A percentile compares a stretch with the other conserved stretches of the same genome.
Evolutionary conservation across 345 rosid genomes (phyloP).

Genomic region (Linum usitatissimum): DNA sequence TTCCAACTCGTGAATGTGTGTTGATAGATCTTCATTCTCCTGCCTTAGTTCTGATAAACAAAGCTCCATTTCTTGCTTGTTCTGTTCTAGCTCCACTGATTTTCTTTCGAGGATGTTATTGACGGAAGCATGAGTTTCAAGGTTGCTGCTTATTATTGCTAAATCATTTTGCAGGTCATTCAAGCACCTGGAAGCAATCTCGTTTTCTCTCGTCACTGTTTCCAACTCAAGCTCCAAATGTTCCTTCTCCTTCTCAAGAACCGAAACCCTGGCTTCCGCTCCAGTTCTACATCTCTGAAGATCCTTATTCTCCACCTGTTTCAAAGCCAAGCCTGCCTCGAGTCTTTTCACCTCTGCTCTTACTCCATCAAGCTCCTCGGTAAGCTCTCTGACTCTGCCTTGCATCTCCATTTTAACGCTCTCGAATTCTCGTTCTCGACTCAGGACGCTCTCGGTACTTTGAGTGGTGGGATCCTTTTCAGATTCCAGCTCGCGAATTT

Average conservation of each 20-base stretch:
- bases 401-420: conserved; percentile 24
- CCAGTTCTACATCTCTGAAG: conserved; percentile 17
- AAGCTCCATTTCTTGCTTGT: conserved; percentile 21
- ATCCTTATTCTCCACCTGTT: conserved; percentile 29
- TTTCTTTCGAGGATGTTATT: conserved; percentile 29
- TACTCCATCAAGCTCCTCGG: conserved; percentile 16
- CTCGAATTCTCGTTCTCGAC: conserved; percentile 27
- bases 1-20: conserved; percentile 23
- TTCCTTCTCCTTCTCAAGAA: conserved; percentile 26
- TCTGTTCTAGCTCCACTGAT: conserved; percentile 27
- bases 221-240: conserved; percentile 30
- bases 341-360: conserved; percentile 23
- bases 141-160: conserved; percentile 19
- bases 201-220: conserved; percentile 22
- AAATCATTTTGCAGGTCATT: conserved; percentile 33
- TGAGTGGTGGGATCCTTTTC: background rate
- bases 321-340: conserved; percentile 23
- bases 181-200: conserved; percentile 30
- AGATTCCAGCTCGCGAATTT: conserved; percentile 27
- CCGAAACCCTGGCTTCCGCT: conserved; percentile 24
- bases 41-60: conserved; percentile 20
- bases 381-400: conserved; percentile 22
- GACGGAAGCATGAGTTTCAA: conserved; percentile 33
- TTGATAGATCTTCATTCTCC: conserved; percentile 28
- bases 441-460: background rate